Conservation (phyloP, 345 rosid species). For the Salix viminalis region DNA sequence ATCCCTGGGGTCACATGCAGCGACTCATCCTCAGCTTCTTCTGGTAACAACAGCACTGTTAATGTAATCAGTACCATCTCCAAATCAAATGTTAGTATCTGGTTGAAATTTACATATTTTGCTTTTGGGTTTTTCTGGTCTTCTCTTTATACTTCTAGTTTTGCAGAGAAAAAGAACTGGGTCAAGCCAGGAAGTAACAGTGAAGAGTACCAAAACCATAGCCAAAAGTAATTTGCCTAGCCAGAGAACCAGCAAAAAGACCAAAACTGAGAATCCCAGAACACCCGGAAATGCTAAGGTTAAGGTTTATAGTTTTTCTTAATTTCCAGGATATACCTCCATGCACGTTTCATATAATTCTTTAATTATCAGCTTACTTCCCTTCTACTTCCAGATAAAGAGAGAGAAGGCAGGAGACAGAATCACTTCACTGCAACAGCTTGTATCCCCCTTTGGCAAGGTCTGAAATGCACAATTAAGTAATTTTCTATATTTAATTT, state of each 20-base stretch:
- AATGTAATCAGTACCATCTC: conserved; percentile 5
- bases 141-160: not conserved
- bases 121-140: not conserved
- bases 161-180: conserved; percentile 53
- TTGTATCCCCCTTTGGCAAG: conserved; percentile 95
- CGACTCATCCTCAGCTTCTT: conserved; percentile 43
- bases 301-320: not conserved
- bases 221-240: conserved; percentile 16
- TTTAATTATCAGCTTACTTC: not conserved
- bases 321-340: not conserved
- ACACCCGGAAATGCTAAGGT: conserved; percentile 52
- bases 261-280: conserved; percentile 41
- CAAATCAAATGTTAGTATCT: conserved; percentile 31
- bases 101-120: not conserved
- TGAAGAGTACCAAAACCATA: not conserved
- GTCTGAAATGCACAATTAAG: conserved; percentile 21
- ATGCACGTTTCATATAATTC: not conserved
- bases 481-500: not conserved
- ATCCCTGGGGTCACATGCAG: conserved; percentile 41
- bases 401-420: conserved; percentile 80
- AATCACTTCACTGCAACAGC: conserved; percentile 70
- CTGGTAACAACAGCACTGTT: conserved; percentile 13
- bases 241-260: conserved; percentile 41
- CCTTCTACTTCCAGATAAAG: conserved; percentile 30
- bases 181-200: conserved; percentile 16